Base-by-base conservation (phyloP, 1,139 yeast genomes). In the Meyerozyma sp. region DNA sequence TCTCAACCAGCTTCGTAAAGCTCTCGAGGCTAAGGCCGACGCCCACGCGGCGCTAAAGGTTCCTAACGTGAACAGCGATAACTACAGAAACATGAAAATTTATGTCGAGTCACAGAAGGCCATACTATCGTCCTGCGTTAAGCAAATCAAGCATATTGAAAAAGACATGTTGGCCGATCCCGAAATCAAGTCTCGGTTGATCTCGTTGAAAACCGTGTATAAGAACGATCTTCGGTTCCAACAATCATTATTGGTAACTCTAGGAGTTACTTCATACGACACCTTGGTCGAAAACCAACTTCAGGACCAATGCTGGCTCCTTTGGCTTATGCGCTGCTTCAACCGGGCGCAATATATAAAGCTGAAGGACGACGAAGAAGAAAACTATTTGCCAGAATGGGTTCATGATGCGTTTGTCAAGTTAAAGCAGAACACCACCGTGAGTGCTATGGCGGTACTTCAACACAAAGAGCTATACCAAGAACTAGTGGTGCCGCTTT, bases 311-410 rank as follows among this genome's bases (percentile, higher is more conserved):
- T 75, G 79, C 5, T 68, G 86, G 65, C 59, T 83, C 13, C 59
- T 84, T 38, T 85, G 83, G 77, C 66, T 84, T 27, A 77, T 84
- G 40, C 68, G 90, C 47, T 74, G 79, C 46, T 68, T 70, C 45
- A 84, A 82, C 55, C 68, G 66, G 44, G 61, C 65, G 5, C 61
- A 61, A 5, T 75, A 75, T 44, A 40, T 47, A 20, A 45, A 52
- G 8, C 50, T 42, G 8, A 62, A 41, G 8, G 54, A 27, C 49
- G 55, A 52, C 18, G 58, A 58, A 23, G 63, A 61, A 2, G 67
- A 64, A 2, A 61, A 58, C 26, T 63, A 59, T 27, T 62, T 79
- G 16, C 86, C 88, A 0, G 64, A 66, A 5, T 83, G 86, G 75
- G 71, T 84, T 8, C 55, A 55, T 11, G 57, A 63, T 0, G 61